Evolutionary conservation across 371 early-diverging fungal species (phyloP), one percentile per base, ranked within the genome.

Genomic region (Syncephalastrum monosporum): DNA sequence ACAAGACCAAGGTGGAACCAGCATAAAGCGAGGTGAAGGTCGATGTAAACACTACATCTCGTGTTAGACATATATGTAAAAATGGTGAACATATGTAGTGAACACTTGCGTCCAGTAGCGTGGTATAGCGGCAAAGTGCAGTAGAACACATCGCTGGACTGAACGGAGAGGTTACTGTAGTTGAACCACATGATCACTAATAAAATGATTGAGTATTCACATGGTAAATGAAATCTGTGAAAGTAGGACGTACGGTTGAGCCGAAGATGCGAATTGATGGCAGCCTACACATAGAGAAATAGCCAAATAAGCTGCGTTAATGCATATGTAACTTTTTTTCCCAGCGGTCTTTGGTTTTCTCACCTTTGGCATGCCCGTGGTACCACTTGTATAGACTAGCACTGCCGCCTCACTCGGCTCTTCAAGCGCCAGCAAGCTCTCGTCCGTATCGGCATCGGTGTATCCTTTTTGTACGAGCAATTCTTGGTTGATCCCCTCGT

Each of bases 51-150:
- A 69, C 71, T 69, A 38, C 4, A 17, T 7, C 7, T 29, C 7
- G 21, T 4, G n/a, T n/a, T 24, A 48, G 33, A 2, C 42, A 42
- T 7, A 3, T 29, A 21, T 5, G 8, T n/a, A 42, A 21, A 24
- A 6, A 19, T 8, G 17, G 8, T 3, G 42, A 17, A 19, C 21
- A 27, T 5, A 13, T 4, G 50, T 49, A 0, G 17, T 1, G 16
- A 50, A 27, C 5, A 47, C 60, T 61, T 74, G 71, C 69, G 29
- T 47, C 72, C 80, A 15, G 77, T 71, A 53, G 71, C 68, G 55
- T 80, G 81, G 41, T 75, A 80, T 21, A 80, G 65, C 4, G 79
- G 79, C 21, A 78, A 48, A 8, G 67, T 64, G 27, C 69, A 68
- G 51, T 78, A 78, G 0, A 71, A 59, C 43, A 77, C 55, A n/a